Conservation (phyloP, 2,329 filamentous ascomycete species). For the Dactylonectria estremocensis region DNA sequence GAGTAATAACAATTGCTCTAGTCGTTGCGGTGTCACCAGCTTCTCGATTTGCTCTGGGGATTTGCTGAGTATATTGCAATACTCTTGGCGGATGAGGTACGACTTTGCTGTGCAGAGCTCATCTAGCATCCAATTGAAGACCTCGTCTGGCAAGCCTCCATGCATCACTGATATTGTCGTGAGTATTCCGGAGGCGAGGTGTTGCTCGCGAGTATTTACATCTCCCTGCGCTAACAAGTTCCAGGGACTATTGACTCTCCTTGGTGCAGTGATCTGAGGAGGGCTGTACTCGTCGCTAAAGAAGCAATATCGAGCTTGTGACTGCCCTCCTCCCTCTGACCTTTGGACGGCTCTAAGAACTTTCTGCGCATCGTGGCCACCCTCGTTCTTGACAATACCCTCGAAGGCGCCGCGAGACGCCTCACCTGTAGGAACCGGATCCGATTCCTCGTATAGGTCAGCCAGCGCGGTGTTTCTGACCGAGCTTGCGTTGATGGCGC, state of each 20-base stretch:
- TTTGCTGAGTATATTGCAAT: conserved; percentile 68
- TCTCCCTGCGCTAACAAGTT: conserved; percentile 63
- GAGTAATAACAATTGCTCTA: conserved; percentile 69
- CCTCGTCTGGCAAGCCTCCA: conserved; percentile 69
- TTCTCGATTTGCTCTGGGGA: conserved; percentile 61
- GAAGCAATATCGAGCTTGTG: conserved; percentile 63
- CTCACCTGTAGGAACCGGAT: conserved; percentile 29
- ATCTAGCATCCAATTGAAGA: conserved; percentile 77
- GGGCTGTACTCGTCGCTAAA: conserved; percentile 58
- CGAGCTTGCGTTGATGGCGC: conserved; percentile 71
- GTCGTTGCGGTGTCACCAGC: conserved; percentile 61
- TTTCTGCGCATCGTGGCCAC: conserved; percentile 62
- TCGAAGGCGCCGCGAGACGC: conserved; percentile 45
- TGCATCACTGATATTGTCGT: conserved; percentile 61
- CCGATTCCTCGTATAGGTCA: conserved; percentile 35
- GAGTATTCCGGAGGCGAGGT: conserved; percentile 75
- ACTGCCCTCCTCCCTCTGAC: conserved; percentile 58
- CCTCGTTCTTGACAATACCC: conserved; percentile 54
- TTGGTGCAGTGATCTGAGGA: conserved; percentile 48
- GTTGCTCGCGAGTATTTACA: conserved; percentile 65
- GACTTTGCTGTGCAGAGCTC: conserved; percentile 71
- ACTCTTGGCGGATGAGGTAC: conserved; percentile 71
- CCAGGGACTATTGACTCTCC: conserved; percentile 60
- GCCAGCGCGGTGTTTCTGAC: conserved; percentile 58
- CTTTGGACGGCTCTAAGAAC: conserved; percentile 66